Conservation (phyloP, 768 basidiomycete species). For the Mycena floridula region DNA sequence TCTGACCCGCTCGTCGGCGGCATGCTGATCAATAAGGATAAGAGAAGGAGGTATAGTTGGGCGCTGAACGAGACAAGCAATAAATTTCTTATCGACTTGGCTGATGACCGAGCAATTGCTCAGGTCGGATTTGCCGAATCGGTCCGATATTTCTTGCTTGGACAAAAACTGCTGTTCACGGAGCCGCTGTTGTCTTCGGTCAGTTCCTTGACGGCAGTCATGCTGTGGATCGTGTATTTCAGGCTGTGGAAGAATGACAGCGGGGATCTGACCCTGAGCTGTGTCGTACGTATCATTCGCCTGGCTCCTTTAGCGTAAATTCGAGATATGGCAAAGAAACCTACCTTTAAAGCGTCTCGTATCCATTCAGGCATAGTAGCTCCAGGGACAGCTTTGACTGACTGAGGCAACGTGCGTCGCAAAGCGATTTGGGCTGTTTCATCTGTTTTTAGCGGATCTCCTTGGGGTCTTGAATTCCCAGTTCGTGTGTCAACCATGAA, state of each 20-base stretch:
- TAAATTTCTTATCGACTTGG: slow-evolving; percentile 90
- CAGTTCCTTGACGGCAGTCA: background rate
- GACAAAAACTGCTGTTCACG: slow-evolving; percentile 10
- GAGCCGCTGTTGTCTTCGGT: slow-evolving; percentile 6
- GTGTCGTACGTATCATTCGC: slow-evolving; percentile 51
- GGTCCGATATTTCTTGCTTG: slow-evolving; percentile 16
- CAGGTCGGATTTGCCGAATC: slow-evolving; percentile 52
- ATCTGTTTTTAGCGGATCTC: background rate
- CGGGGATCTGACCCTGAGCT: slow-evolving; percentile 41
- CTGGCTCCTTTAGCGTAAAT: slow-evolving; percentile 21
- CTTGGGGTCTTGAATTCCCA: slow-evolving; percentile 50
- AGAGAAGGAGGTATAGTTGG: slow-evolving; percentile 29
- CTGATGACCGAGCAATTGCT: slow-evolving; percentile 53
- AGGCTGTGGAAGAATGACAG: slow-evolving; percentile 5
- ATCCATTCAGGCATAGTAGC: slow-evolving; percentile 57
- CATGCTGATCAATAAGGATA: slow-evolving; percentile 92
- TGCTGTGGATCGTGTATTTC: slow-evolving; percentile 1
- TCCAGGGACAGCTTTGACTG: background rate
- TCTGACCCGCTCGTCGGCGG: slow-evolving; percentile 93
- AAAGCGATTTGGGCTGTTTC: background rate
- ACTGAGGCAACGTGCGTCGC: slow-evolving; percentile 8
- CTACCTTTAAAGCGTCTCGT: slow-evolving; percentile 49
- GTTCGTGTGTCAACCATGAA: slow-evolving; percentile 64
- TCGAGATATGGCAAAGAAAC: slow-evolving; percentile 2
- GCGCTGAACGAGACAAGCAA: slow-evolving; percentile 62